Base-by-base conservation (phyloP, 2,329 filamentous ascomycete genomes). In the Trichophyton schoenleinii region DNA sequence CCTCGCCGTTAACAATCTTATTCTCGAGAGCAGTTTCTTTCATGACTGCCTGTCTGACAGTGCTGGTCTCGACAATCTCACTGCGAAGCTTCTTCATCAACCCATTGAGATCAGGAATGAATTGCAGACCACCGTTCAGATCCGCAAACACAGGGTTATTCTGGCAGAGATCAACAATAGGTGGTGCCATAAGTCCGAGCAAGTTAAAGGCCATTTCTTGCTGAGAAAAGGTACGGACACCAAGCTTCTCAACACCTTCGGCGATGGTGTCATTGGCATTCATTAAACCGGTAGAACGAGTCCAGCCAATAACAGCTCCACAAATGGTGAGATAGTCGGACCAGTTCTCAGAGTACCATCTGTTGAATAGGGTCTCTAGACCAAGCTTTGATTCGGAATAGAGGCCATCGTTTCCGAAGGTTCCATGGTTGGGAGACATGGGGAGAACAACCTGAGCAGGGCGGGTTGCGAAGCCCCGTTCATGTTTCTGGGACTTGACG, bases 181-280 rank as follows among this genome's bases (percentile, higher is more conserved):
- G 83, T 42, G 94, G 91, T 0, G 91, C 88, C 94, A 99, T 96
- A 60, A 99, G 83, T 67, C 94, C 92, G 52, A 99, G 84, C 67
- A 99, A 78, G 77, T 99, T 99, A 82, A 99, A 99, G 15, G 94
- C 94, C 94, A 99, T 99, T 77, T 99, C 94, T 74, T 96, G 91
- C 78, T 97, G 94, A 8, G 92, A 97, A 81, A 99, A 99, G 3
- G 94, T 99, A 69, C 94, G 91, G 28, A 97, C 94, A 69, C 94
- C 94, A 67, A 95, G 94, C 69, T 89, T 89, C 80, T 99, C 94
- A 61, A 99, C 90, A 63, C 92, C 94, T 74, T 97, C 92, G 41
- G 94, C 94, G 66, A 97, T 91, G 68, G 97, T 86, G 75, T 99
- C 97, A 81, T 97, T 97, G 70, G 88, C 91, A 67, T 88, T 89